Percentiles rank a stretch among this genome's conserved stretches.
phyloP scores from a whole-genome alignment of 768 basidiomycete species.

The Suillus luteus region DNA sequence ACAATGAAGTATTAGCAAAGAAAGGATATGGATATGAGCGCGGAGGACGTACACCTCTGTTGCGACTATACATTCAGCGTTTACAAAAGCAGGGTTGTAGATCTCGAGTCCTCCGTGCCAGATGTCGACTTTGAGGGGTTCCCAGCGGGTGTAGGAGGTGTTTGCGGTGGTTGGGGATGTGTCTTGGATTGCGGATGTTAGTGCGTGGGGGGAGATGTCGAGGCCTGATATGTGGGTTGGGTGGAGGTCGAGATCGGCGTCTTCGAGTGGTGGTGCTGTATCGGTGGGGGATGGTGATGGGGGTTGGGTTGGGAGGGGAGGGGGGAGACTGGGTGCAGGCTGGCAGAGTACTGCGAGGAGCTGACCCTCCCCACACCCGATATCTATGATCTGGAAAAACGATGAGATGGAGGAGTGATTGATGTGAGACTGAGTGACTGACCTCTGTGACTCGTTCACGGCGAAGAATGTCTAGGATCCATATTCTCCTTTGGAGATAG shows the following conservation, averaged over 20 bases:
- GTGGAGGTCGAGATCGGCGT: slow-evolving; percentile 47
- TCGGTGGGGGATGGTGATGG: slow-evolving; percentile 31
- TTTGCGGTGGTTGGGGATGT: slow-evolving; percentile 44
- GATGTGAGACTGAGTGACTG: slow-evolving; percentile 16
- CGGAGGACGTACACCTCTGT: slow-evolving; percentile 73
- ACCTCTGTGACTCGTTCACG: slow-evolving; percentile 58
- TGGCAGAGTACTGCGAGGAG: slow-evolving; percentile 70
- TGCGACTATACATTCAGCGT: slow-evolving; percentile 70
- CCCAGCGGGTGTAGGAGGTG: slow-evolving; percentile 59
- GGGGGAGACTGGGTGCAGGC: slow-evolving; percentile 68
- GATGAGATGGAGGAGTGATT: neutral
- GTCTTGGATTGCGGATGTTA: slow-evolving; percentile 53
- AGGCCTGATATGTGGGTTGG: slow-evolving; percentile 61
- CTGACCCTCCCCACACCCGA: slow-evolving; percentile 84
- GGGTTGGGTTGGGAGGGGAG: slow-evolving; percentile 30
- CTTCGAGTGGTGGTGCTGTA: slow-evolving; percentile 37
- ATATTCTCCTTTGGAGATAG: slow-evolving; percentile 66
- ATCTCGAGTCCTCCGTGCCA: slow-evolving; percentile 77
- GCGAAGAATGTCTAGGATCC: slow-evolving; percentile 66
- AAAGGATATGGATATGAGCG: too few species aligned
- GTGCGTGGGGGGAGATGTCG: slow-evolving; percentile 57
- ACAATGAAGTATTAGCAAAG: too few species aligned
- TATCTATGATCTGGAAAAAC: slow-evolving; percentile 63
- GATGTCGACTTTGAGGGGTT: slow-evolving; percentile 60
- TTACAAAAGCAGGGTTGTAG: slow-evolving; percentile 65